Evolutionary conservation across 106 monocot genomes (phyloP).

Genomic region (Platanthera zijinensis): DNA sequence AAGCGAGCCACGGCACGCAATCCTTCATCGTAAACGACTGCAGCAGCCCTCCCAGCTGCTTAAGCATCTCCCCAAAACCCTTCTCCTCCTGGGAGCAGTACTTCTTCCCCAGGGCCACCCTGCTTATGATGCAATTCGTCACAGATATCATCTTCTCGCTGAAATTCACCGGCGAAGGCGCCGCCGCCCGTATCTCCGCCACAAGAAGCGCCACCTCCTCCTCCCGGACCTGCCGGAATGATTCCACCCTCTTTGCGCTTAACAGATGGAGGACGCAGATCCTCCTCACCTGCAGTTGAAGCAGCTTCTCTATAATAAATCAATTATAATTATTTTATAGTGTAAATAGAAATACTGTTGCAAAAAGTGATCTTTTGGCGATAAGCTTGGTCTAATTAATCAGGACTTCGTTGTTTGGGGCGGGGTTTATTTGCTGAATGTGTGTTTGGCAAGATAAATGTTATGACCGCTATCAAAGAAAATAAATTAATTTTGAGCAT

Average conservation of each 20-base stretch:
- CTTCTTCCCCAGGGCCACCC: constrained; percentile 1
- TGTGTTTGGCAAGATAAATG: too few relatives aligned
- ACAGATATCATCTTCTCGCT: not conserved
- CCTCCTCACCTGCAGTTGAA: constrained; percentile 5
- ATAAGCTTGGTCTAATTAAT: too few relatives aligned
- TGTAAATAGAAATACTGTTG: too few relatives aligned
- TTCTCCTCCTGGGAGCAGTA: not conserved
- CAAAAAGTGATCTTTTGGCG: too few relatives aligned
- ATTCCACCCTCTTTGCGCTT: constrained; percentile 4
- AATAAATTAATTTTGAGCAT: too few relatives aligned
- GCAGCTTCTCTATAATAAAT: too few relatives aligned
- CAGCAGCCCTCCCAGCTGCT: not conserved
- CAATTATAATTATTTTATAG: too few relatives aligned
- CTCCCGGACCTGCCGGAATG: constrained; percentile 3
- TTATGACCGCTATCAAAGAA: too few relatives aligned
- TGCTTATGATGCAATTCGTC: not conserved
- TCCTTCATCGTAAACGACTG: not conserved
- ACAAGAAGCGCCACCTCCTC: constrained; percentile 9
- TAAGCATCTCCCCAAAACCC: not conserved
- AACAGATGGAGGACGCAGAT: constrained; percentile 13
- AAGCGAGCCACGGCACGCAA: not conserved
- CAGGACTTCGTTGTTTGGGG: too few relatives aligned
- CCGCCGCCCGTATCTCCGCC: not conserved
- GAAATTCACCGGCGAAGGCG: not conserved
- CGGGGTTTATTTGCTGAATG: too few relatives aligned